Percentiles rank a stretch among this genome's conserved stretches.
phyloP scores from a whole-genome alignment of 2,329 filamentous ascomycete genomes.

The Fusarium sp. region DNA sequence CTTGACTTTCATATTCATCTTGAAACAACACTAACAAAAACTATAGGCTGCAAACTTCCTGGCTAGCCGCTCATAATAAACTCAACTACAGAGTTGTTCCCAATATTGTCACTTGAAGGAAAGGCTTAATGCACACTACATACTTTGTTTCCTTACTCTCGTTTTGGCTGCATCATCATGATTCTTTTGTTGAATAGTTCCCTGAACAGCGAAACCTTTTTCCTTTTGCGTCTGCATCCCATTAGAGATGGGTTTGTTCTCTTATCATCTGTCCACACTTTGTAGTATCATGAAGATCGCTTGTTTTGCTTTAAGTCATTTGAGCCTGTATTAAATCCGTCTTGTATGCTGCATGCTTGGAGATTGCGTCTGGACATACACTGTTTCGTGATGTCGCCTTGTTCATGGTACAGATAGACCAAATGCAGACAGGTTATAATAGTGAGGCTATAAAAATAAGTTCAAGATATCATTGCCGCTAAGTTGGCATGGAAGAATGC shows the following conservation, averaged over 20 bases:
- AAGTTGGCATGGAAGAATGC: conserved; percentile 37
- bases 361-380: conserved; percentile 19
- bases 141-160: conserved; percentile 36
- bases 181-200: conserved; percentile 46
- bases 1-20: neutral
- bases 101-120: conserved; percentile 24
- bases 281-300: conserved; percentile 36
- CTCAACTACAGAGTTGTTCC: conserved; percentile 15
- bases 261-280: conserved; percentile 29
- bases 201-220: conserved; percentile 39
- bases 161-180: conserved; percentile 36
- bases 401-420: conserved; percentile 1
- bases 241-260: conserved; percentile 18
- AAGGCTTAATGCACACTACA: conserved; percentile 40
- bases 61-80: conserved; percentile 65
- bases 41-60: conserved; percentile 67
- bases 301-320: conserved; percentile 28
- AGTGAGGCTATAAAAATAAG: conserved; percentile 20
- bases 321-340: conserved; percentile 18
- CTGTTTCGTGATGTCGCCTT: conserved; percentile 14
- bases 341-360: conserved; percentile 6
- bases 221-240: conserved; percentile 21
- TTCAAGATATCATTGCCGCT: conserved; percentile 38
- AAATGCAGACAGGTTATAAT: conserved; percentile 18
- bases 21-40: neutral